These are phyloP conservation scores for Annulohypoxylon maeteangense DNA, from an alignment of 495 filamentous ascomycete genomes.

Conservation along the genomic window DNA sequence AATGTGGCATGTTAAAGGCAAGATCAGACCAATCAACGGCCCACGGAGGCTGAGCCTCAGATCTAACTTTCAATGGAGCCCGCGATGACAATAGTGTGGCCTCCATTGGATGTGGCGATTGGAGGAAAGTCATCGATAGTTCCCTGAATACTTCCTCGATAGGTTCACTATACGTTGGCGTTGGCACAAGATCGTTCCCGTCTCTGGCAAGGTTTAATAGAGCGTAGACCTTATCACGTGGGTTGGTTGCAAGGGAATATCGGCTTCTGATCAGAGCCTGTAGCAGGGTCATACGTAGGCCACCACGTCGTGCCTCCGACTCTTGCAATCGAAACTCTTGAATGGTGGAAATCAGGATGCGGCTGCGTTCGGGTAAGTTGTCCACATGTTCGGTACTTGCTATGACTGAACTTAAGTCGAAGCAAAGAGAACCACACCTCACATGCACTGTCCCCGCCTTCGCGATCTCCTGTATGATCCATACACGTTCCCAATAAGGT, in stretches of 20 bases:
- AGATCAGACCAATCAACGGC: conserved; percentile 21
- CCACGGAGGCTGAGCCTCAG: not conserved
- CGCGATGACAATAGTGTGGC: conserved; percentile 6
- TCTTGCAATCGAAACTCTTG: conserved; percentile 16
- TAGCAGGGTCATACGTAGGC: conserved; percentile 16
- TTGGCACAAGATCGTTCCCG: conserved; percentile 13
- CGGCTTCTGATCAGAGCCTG: conserved; percentile 19
- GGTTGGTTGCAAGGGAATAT: conserved; percentile 21
- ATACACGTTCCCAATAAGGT: conserved; percentile 30
- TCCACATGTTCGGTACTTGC: conserved; percentile 5
- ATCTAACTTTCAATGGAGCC: not conserved
- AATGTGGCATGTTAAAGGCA: conserved; percentile 10
- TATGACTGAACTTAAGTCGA: conserved; percentile 4
- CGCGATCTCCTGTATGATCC: conserved; percentile 30
- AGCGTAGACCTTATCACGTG: conserved; percentile 27
- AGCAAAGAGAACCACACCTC: conserved; percentile 13
- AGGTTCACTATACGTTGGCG: conserved; percentile 10
- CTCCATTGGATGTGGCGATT: conserved; percentile 14
- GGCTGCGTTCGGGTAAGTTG: conserved; percentile 6
- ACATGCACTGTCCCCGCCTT: not conserved
- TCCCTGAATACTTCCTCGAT: conserved; percentile 12
- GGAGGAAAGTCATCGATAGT: not conserved
- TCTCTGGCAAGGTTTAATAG: conserved; percentile 16
- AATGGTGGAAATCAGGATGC: conserved; percentile 6
- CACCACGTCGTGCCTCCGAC: not conserved